Percentiles rank a stretch among this genome's conserved stretches.
phyloP scores from a whole-genome alignment of 768 basidiomycete species.

The Tricholoma matsutake region DNA sequence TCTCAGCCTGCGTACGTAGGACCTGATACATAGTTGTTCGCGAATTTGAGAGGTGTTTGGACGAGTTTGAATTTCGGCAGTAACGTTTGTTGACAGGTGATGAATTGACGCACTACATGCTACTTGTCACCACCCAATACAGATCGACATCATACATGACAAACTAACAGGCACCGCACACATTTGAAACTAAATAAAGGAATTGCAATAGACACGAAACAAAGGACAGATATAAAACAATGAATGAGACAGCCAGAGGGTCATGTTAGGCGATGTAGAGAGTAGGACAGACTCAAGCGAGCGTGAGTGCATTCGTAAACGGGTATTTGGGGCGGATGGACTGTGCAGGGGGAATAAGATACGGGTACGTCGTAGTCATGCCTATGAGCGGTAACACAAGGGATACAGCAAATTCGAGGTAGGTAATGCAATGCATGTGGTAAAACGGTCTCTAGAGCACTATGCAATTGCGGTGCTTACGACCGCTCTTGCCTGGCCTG shows the following conservation, averaged over 20 bases:
- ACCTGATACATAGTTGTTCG: too few relatives aligned
- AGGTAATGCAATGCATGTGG: background rate
- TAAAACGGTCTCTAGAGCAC: slow-evolving; percentile 6
- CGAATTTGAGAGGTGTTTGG: too few relatives aligned
- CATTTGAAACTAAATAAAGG: background rate
- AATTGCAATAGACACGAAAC: background rate
- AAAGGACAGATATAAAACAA: background rate
- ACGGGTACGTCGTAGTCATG: slow-evolving; percentile 1
- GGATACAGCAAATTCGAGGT: background rate
- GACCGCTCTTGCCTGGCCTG: slow-evolving; percentile 16
- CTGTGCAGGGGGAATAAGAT: background rate
- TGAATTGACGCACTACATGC: too few relatives aligned
- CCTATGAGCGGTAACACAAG: background rate
- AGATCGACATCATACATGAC: too few relatives aligned
- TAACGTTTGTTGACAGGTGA: too few relatives aligned
- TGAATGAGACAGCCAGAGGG: background rate
- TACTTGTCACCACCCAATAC: too few relatives aligned
- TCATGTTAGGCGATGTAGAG: background rate
- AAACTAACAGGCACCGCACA: too few relatives aligned
- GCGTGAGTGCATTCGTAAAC: background rate
- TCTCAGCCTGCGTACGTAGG: too few relatives aligned
- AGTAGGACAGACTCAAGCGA: background rate
- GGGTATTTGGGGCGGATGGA: slow-evolving; percentile 1
- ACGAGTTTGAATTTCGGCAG: too few relatives aligned
- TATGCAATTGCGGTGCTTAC: slow-evolving; percentile 14